Base-by-base conservation (phyloP, 176 grass and related monocot genomes). In the Areca catechu region DNA sequence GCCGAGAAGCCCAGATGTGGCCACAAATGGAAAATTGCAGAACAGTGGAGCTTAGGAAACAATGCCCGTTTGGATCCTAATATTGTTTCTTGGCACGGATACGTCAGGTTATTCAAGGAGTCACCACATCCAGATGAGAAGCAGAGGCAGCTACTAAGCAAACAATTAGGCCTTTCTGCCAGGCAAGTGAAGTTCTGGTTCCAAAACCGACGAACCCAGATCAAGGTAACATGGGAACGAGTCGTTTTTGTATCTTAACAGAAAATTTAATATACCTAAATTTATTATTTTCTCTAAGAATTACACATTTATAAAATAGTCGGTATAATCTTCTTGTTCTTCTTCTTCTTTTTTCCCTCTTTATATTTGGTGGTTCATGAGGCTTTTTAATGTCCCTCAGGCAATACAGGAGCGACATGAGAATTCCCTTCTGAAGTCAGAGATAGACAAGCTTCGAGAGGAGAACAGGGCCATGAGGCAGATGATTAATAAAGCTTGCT, bases 161-260 rank as follows among this genome's bases (percentile, higher is more conserved):
- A 72, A 57, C 71, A 96, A 56, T 76, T 88, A 7, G 83, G 86
- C 24, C 80, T 90, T 29, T 85, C 92, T 28, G 62, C 80, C 3
- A 71, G 83, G 18, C 92, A 96, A 71, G 91, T 96, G 56, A 96
- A 96, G 71, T 90, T 90, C 55, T 96, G 92, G 92, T 96, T 96
- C 65, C 92, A 96, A 66, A 96, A 96, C 50, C 80, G 86, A 55
- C 71, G 86, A 71, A 88, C 80, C 58, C 80, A 96, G 54, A 90
- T 88, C 68, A 90, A 96, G 82, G 86, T 95, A 77, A 24, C 52
- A 37, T 62, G 29, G 19, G 15, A 30, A 1, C 6, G 25, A 27
- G 4, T 5, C 4, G 4, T 27, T 27, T 27, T 27, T 27, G 25
- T 5, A 27, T 27, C 0, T 27, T 27, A 27, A 5, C 25, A 27